Evolutionary conservation across 768 basidiomycete species (phyloP), one percentile per base, ranked within the genome.

Genomic region (Mycena latifolia): DNA sequence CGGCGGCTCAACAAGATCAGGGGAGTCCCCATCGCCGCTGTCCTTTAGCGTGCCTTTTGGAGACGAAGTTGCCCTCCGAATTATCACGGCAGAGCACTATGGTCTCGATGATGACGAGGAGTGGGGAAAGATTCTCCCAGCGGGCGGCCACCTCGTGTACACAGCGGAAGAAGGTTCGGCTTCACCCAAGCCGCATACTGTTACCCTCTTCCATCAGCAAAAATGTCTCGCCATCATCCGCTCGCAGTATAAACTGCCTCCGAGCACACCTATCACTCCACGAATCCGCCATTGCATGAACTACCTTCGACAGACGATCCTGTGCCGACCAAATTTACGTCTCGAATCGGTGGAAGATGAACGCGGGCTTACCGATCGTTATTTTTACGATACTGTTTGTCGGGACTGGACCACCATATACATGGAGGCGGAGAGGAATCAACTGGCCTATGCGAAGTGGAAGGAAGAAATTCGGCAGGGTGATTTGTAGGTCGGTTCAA

Each of bases 121-220:
- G 17, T 81, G 67, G 65, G 66, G 62, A 17, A 71, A 68, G 22
- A 62, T 75, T 17, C 71, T 81, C 15, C 80, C 80, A 8, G 43
- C 67, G 7, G 74, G 76, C 14, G 78, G 79, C 14, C 72, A 77
- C 55, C 24, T 75, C 53, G 69, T 81, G 46, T 68, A 75, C 47
- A 46, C 81, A 39, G 68, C 71, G 29, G 37, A 39, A 39, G 51
- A 69, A 17, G 51, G 43, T 18, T 28, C 55, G 55, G 37, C 47
- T 3, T 15, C 22, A 6, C 45, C 47, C 0, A 11, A 63, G 43
- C 53, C 74, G 24, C 77, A 80, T 71, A 82, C 79, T 2, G 73
- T 81, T 9, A 70, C 78, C 0, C 64, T 83, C 50, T 79, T 83
- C 67, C 82, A 83, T 64, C 81, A 81, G 66, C 73, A 82, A 10